phyloP scores from a whole-genome alignment of 2,329 filamentous ascomycete genomes.

The Verticillium albo-atrum region DNA sequence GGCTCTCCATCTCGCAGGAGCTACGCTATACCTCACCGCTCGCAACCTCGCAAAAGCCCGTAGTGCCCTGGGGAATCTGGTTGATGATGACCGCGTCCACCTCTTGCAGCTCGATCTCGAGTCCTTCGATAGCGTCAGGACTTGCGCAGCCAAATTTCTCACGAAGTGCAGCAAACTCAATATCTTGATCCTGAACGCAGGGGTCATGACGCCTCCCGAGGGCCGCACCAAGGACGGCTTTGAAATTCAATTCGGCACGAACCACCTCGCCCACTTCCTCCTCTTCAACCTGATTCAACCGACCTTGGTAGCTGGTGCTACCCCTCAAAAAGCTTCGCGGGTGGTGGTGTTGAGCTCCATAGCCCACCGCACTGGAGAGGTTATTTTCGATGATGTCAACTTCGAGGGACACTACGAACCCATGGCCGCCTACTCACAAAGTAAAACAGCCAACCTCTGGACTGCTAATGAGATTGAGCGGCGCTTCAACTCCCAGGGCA shows the following conservation, averaged over 20 bases:
- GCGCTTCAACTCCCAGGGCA: too few relatives aligned
- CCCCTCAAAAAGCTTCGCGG: conserved; percentile 28
- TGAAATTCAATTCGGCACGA: conserved; percentile 42
- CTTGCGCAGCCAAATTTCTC: conserved; percentile 14
- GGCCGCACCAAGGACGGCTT: conserved; percentile 11
- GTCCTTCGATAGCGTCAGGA: conserved; percentile 25
- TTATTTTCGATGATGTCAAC: conserved; percentile 9
- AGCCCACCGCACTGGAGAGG: conserved; percentile 29
- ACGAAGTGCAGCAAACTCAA: conserved; percentile 14
- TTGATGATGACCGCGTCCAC: background rate
- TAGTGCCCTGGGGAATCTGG: background rate
- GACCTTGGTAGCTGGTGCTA: conserved; percentile 31
- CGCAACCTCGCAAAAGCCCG: conserved; percentile 26
- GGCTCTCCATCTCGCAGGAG: conserved; percentile 26
- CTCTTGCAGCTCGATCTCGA: conserved; percentile 25
- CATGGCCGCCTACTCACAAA: too few relatives aligned
- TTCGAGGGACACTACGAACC: too few relatives aligned
- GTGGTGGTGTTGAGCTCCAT: conserved; percentile 39
- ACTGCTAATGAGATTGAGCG: too few relatives aligned
- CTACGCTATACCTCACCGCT: conserved; percentile 36
- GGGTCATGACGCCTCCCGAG: conserved; percentile 8
- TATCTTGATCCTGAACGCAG: conserved; percentile 32
- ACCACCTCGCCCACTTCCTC: conserved; percentile 49
- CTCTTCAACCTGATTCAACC: conserved; percentile 44
- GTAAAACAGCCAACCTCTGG: too few relatives aligned